Evolutionary conservation across 495 filamentous ascomycete genomes (phyloP).

Genomic region (Hypoxylon crocopeplum): DNA sequence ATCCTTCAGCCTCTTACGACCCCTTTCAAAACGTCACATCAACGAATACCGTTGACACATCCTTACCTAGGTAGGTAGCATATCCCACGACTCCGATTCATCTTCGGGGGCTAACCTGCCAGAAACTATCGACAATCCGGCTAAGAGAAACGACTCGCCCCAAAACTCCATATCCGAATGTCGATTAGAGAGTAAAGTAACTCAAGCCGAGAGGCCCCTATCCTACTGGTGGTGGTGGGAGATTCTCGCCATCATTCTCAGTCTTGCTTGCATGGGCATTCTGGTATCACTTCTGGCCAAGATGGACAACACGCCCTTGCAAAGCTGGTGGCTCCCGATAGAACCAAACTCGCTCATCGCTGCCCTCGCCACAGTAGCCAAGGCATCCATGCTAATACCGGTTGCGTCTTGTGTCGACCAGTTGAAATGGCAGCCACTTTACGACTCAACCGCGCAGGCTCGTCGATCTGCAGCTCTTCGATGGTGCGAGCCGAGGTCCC

Average conservation of each 20-base stretch:
- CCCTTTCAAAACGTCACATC: neutral
- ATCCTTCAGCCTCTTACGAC: neutral
- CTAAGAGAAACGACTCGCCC: neutral
- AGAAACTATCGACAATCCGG: neutral
- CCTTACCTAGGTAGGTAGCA: neutral
- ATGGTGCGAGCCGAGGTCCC: slow-evolving; percentile 46
- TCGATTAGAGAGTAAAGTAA: neutral
- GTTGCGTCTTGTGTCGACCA: slow-evolving; percentile 51
- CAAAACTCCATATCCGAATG: neutral
- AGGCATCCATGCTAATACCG: slow-evolving; percentile 46
- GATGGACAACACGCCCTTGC: slow-evolving; percentile 45
- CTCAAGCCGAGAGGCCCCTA: neutral
- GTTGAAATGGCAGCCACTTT: slow-evolving; percentile 59
- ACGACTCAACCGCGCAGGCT: slow-evolving; percentile 42
- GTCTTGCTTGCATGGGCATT: slow-evolving; percentile 22
- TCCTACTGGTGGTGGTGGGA: slow-evolving; percentile 43
- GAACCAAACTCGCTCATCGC: slow-evolving; percentile 56
- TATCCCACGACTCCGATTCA: neutral
- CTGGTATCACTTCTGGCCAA: slow-evolving; percentile 46
- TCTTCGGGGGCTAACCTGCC: neutral
- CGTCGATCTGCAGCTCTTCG: slow-evolving; percentile 50
- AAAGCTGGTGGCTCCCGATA: slow-evolving; percentile 51
- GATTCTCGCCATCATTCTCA: slow-evolving; percentile 17
- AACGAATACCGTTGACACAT: neutral
- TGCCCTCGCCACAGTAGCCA: slow-evolving; percentile 50